Evolutionary conservation across 1,284 basidiomycete species (phyloP), one percentile per base, ranked within the genome.

Genomic region (Entoloma clypeatum): DNA sequence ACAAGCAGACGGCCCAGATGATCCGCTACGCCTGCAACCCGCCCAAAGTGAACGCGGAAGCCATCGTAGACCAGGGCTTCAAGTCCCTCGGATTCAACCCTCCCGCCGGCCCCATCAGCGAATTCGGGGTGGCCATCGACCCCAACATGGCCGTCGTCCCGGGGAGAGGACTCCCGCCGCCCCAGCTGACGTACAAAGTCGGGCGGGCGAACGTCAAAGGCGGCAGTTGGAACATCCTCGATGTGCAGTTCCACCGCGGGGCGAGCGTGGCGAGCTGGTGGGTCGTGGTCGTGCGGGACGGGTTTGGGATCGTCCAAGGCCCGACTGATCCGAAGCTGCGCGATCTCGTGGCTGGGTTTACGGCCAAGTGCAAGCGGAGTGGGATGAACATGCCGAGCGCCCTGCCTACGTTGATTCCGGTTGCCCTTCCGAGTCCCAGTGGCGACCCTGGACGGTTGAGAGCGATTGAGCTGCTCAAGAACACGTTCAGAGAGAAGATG

Each of bases 211-310:
- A 60, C 5, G 67, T 76, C 9, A 62, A 51, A 18, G 73, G 81
- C 27, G 86, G 79, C 0, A 72, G 73, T 18, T 89, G 86, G 86
- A 87, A 87, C 48, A 77, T 86, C 38, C 54, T 81, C 18, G 67
- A 80, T 16, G 77, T 82, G 37, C 75, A 76, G 53, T 85, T 86
- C 55, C 77, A 80, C 21, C 53, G 55, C 2, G 74, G 74, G 0
- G 77, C 67, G 0, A 48, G 41, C 2, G 67, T 84, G 16, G 35
- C 54, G 8, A 67, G 63, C 33, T 84, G 79, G 79, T 78, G 74
- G 59, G 72, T 84, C 4, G 47, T 86, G 2, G 69, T 77, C 9
- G 68, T 86, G 13, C 60, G 65, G 13, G 81, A 84, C 13, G 64
- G 69, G 4, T 29, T 31, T 0, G 43, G 44, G 10, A 61, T 64